Evolutionary conservation across 2,329 filamentous ascomycete species (phyloP), one percentile per base, ranked within the genome.

Genomic region (Microcyclospora tardicrescens): DNA sequence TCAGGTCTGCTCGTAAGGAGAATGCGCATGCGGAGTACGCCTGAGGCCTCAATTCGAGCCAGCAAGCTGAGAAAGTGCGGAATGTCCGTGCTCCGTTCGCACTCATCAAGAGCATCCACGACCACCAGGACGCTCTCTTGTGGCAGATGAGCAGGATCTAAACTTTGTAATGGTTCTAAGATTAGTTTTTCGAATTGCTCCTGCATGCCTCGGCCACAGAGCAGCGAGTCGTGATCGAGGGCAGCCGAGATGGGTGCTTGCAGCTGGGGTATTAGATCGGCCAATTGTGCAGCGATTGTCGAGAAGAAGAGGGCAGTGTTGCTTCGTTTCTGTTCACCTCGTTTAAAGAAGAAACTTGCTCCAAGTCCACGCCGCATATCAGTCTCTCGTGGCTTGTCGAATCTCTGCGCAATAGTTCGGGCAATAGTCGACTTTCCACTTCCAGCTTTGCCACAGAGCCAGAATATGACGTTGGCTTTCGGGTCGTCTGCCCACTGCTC

Each of bases 371-470:
- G 3, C 19, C 31, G 16, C n/a, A n/a, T n/a, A n/a, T n/a, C n/a
- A n/a, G n/a, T n/a, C n/a, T n/a, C n/a, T n/a, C n/a, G n/a, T n/a
- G n/a, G n/a, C 3, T 39, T 15, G 10, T 44, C 11, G 35, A 48
- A 44, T n/a, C 35, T 32, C 28, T 44, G 16, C 3, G 54, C 56
- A 0, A 61, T 37, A 0, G 57, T 56, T 8, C 50, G 50, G 12
- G 55, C 45, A 13, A 59, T 49, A 0, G 58, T 59, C 1, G 54
- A 58, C 34, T 59, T 60, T n/a, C 58, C 55, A 10, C 48, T 57
- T n/a, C 58, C 57, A 3, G 56, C 55, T 33, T 50, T 43, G 6
- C 56, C 55, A n/a, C 39, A 49, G 2, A 60, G 43, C 58, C 52
- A 60, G 45, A 53, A 60, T 36, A 59, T 53, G 27, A 35, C 33